phyloP scores from a whole-genome alignment of 1,139 yeast species.

The Debaryomyces sp. region DNA sequence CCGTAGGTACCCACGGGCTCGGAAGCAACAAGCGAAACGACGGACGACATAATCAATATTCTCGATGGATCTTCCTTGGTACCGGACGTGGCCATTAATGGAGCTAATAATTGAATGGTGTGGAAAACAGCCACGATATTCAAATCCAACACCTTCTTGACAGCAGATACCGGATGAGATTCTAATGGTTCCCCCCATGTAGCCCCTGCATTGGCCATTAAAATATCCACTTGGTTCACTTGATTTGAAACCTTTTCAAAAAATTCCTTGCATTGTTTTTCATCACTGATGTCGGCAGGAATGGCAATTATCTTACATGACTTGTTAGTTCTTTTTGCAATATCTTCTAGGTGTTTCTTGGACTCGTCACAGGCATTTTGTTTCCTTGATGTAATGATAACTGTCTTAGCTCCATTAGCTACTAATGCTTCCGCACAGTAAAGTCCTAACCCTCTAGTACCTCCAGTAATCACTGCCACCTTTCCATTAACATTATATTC shows the following conservation, averaged over 20 bases:
- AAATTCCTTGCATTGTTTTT: constrained; percentile 53
- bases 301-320: constrained; percentile 52
- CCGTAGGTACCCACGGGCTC: constrained; percentile 65
- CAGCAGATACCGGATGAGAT: constrained; percentile 62
- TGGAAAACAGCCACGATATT: constrained; percentile 75
- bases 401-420: constrained; percentile 62
- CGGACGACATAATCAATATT: constrained; percentile 68
- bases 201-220: constrained; percentile 82
- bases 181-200: constrained; percentile 75
- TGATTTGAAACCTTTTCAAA: constrained; percentile 42
- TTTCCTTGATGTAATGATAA: constrained; percentile 70
- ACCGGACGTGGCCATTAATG: constrained; percentile 59
- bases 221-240: constrained; percentile 56
- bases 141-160: constrained; percentile 65
- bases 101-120: constrained; percentile 63
- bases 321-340: constrained; percentile 45
- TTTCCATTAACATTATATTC: constrained; percentile 61
- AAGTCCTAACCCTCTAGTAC: constrained; percentile 75
- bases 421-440: constrained; percentile 69
- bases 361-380: constrained; percentile 65
- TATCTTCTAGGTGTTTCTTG: constrained; percentile 49
- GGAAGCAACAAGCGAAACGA: constrained; percentile 48
- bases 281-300: constrained; percentile 62
- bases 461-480: constrained; percentile 76
- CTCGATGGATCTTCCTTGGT: constrained; percentile 64